phyloP scores from a whole-genome alignment of 140 eudicot genomes.

The Ambrosia hybrid region DNA sequence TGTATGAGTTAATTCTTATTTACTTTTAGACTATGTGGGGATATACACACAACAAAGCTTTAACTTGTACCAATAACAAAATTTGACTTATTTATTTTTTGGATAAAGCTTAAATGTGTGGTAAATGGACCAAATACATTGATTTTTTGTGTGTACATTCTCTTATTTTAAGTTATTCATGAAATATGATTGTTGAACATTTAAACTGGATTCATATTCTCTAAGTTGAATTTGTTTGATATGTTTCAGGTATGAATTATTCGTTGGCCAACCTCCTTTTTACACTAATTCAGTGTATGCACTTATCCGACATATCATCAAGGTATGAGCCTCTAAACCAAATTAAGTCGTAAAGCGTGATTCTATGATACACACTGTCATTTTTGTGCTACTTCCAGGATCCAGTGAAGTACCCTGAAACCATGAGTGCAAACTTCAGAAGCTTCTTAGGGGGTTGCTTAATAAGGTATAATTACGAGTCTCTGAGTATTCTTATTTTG shows the following conservation, averaged over 20 bases:
- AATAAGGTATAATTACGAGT: constrained; percentile 60
- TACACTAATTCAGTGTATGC: constrained; percentile 88
- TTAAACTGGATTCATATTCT: not conserved
- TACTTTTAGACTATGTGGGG: too few species aligned
- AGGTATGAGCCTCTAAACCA: constrained; percentile 41
- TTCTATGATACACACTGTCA: constrained; percentile 6
- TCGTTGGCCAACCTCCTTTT: constrained; percentile 95
- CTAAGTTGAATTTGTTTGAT: constrained; percentile 7
- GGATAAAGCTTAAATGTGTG: not conserved
- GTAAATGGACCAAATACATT: not conserved
- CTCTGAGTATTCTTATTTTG: constrained; percentile 2
- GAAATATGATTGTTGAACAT: constrained; percentile 1
- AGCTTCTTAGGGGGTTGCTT: constrained; percentile 87
- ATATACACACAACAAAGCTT: not conserved
- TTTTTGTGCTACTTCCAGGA: constrained; percentile 53
- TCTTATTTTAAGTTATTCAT: not conserved
- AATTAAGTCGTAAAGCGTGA: not conserved
- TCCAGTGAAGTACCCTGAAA: constrained; percentile 89
- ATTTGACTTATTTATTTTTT: not conserved
- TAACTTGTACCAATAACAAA: not conserved
- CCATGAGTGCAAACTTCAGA: constrained; percentile 75
- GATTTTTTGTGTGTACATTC: not conserved
- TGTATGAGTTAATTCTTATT: not conserved
- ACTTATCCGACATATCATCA: constrained; percentile 76
- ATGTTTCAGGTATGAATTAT: constrained; percentile 77